Evolutionary conservation across 192 early-diverging fungal genomes (phyloP).

Genomic region (Backusella westeae): DNA sequence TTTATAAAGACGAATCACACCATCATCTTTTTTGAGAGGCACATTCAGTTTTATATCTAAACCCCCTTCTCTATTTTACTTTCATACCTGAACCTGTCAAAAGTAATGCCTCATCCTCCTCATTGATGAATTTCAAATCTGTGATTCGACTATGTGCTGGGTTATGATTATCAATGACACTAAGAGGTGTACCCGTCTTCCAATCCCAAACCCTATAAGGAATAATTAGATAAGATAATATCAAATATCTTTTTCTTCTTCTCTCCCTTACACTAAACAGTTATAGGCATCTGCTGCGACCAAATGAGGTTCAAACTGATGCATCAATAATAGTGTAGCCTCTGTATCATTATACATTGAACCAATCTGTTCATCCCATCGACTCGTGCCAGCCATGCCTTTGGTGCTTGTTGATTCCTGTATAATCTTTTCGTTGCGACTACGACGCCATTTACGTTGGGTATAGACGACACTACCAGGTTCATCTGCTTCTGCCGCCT

Average conservation of each 20-base stretch:
- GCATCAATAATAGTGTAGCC: constrained; percentile 62
- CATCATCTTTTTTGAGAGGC: constrained; percentile 58
- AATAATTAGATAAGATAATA: neutral
- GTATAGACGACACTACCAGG: constrained; percentile 76
- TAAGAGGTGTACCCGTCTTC: constrained; percentile 59
- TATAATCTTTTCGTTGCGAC: constrained; percentile 65
- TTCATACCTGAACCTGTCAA: constrained; percentile 77
- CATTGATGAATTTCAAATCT: constrained; percentile 86
- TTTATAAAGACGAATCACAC: constrained; percentile 71
- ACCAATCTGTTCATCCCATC: constrained; percentile 54
- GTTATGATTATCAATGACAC: constrained; percentile 68
- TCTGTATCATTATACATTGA: constrained; percentile 52
- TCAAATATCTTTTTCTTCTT: too few relatives aligned
- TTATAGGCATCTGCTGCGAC: constrained; percentile 72
- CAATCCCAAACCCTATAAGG: constrained; percentile 69
- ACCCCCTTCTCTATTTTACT: too few relatives aligned
- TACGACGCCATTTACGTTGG: constrained; percentile 69
- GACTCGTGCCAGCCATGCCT: constrained; percentile 56
- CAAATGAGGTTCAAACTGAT: constrained; percentile 85
- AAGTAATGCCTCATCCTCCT: constrained; percentile 82
- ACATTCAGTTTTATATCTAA: neutral
- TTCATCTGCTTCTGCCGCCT: constrained; percentile 74
- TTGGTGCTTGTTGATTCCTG: constrained; percentile 48
- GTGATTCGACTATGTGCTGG: constrained; percentile 68
- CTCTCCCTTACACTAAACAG: constrained; percentile 52